A percentile compares a stretch with the other conserved stretches of the same genome.
Conservation (phyloP, 1,284 basidiomycete genomes). For the Rhodofomes roseus region DNA sequence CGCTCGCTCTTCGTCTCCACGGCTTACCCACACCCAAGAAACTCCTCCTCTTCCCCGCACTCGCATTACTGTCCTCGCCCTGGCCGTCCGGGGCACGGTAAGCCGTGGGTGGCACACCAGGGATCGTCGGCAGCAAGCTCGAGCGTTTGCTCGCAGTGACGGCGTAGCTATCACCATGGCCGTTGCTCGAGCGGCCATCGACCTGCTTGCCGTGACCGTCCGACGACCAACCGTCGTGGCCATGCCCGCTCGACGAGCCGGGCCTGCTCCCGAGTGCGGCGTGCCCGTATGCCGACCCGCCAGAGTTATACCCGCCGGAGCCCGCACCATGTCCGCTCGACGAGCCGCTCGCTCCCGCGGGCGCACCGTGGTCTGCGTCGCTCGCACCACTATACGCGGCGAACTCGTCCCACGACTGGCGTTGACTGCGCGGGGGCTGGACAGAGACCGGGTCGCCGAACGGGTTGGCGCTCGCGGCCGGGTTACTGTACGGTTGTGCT, state of each 20-base stretch:
- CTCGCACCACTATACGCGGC: too few species aligned
- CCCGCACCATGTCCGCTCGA: slow-evolving; percentile 6
- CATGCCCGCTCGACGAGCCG: slow-evolving; percentile 9
- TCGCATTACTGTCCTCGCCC: slow-evolving; percentile 8
- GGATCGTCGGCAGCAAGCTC: slow-evolving; percentile 23
- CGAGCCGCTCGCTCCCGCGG: not conserved
- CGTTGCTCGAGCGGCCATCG: not conserved
- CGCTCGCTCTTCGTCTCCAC: slow-evolving; percentile 2
- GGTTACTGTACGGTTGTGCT: not conserved
- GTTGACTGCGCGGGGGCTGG: not conserved
- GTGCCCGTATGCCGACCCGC: not conserved
- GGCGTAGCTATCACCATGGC: not conserved
- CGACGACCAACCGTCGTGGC: slow-evolving; percentile 13
- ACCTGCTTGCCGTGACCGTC: slow-evolving; percentile 10
- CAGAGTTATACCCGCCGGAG: not conserved
- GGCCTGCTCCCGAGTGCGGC: slow-evolving; percentile 1
- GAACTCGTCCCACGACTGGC: slow-evolving; percentile 10
- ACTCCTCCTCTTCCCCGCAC: slow-evolving; percentile 9
- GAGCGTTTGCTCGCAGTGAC: slow-evolving; percentile 11
- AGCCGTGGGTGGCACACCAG: slow-evolving; percentile 14
- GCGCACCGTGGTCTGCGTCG: not conserved
- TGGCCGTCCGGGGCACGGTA: slow-evolving; percentile 12
- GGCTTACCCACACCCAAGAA: slow-evolving; percentile 19
- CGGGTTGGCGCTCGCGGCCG: not conserved
- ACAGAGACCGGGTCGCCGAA: too few species aligned